phyloP scores from a whole-genome alignment of 345 rosid genomes.

The Salix koriyanagi region DNA sequence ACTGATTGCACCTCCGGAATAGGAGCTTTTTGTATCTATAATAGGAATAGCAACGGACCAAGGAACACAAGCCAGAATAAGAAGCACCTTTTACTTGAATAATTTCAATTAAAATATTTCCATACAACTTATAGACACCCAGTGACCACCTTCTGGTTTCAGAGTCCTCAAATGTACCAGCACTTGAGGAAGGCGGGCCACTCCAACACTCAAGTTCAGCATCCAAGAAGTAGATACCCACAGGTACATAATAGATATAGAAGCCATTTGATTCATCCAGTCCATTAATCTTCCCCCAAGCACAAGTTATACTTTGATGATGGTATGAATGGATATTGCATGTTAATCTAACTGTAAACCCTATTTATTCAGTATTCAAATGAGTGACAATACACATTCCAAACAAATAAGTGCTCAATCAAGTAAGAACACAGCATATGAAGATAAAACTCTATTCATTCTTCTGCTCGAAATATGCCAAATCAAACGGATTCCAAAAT shows the following conservation, averaged over 20 bases:
- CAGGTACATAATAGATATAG: not conserved
- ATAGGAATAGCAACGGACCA: too few relatives aligned
- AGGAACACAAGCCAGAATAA: too few relatives aligned
- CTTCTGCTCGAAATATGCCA: not conserved
- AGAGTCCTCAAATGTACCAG: not conserved
- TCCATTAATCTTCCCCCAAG: not conserved
- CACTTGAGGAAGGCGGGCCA: not conserved
- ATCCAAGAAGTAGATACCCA: not conserved
- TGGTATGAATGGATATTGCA: not conserved
- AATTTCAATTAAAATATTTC: not conserved
- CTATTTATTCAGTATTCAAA: not conserved
- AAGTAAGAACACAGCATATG: not conserved
- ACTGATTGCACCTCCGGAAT: not conserved
- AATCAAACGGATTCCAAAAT: not conserved
- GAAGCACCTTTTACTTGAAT: not conserved
- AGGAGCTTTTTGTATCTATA: too few relatives aligned
- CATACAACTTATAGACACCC: not conserved
- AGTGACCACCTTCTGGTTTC: not conserved
- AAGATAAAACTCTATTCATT: not conserved
- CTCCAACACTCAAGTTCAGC: constrained; percentile 1
- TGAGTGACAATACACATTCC: not conserved
- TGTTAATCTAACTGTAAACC: not conserved
- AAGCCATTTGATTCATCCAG: not conserved
- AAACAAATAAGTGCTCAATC: not conserved
- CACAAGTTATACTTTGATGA: not conserved